These are phyloP conservation scores for Umbellularia californica DNA, from an alignment of 164 flowering plant species.

Conservation along the genomic window DNA sequence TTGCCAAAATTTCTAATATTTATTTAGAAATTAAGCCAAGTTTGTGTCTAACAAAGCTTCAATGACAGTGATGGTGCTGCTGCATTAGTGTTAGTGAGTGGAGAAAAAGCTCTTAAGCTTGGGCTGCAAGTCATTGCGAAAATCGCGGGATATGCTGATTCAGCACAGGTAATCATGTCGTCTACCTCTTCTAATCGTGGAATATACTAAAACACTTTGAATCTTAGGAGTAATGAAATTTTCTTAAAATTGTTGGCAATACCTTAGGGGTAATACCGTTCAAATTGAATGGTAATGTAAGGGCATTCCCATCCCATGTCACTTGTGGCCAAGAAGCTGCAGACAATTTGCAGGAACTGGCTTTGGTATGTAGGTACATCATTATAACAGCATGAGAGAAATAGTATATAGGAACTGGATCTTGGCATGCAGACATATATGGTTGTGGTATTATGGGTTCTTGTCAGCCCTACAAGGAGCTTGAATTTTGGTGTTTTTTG, in stretches of 20 bases:
- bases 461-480: neutral
- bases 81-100: constrained; percentile 86
- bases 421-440: neutral
- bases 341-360: neutral
- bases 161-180: constrained; percentile 74
- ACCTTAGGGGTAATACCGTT: neutral
- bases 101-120: constrained; percentile 64
- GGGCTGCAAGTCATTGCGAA: constrained; percentile 75
- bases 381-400: neutral
- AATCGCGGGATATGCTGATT: constrained; percentile 82
- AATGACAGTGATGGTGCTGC: constrained; percentile 85
- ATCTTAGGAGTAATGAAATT: neutral
- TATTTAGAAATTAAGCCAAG: neutral
- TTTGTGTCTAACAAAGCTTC: neutral
- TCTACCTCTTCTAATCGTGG: neutral
- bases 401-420: neutral
- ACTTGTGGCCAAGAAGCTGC: neutral
- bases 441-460: neutral
- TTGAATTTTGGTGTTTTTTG: neutral
- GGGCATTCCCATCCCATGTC: neutral
- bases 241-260: neutral
- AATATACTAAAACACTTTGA: neutral
- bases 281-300: neutral
- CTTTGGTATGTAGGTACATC: neutral
- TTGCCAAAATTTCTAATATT: too few species aligned